Base-by-base conservation (phyloP, 768 basidiomycete genomes). In the Panaeolus cyanescens region DNA sequence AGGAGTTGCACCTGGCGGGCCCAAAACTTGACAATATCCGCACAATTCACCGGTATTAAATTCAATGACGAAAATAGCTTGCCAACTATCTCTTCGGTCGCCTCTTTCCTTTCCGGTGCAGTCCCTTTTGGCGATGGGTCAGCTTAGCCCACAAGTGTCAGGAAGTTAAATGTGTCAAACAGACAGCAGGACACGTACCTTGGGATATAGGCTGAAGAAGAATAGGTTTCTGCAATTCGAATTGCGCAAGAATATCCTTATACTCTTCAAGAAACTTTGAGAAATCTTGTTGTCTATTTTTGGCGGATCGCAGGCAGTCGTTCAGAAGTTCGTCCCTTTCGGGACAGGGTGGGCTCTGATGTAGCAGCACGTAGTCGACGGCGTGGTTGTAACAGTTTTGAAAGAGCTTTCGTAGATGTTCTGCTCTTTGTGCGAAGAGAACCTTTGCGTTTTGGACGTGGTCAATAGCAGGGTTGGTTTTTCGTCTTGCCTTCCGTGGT, bases 341-440 rank as follows among this genome's bases (percentile, higher is more conserved):
- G 50, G 66, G 59, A 22, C n/a, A n/a, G n/a, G 66, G 64, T 4
- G 63, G 62, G 36, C 65, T 64, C 39, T 67, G 66, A 55, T 65
- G 65, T 17, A 64, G 66, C 34, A 64, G 56, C 39, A 63, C 40
- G 32, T 64, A 67, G 58, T 68, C 67, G 19, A 63, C 59, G 0
- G 64, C 61, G 42, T 70, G 69, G 3, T 65, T 63, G 54, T 67
- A 68, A n/a, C 54, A 64, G 45, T 59, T 62, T 45, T 67, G 65
- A 13, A 70, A 34, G 12, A 64, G 42, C 31, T 63, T 61, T 34
- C 64, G 67, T 10, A n/a, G n/a, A n/a, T n/a, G n/a, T n/a, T n/a
- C n/a, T n/a, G n/a, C n/a, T n/a, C n/a, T n/a, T n/a, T n/a, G n/a
- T n/a, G n/a, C n/a, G n/a, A n/a, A n/a, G n/a, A n/a, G n/a, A n/a